A percentile compares a stretch with the other conserved stretches of the same genome.
phyloP scores from a whole-genome alignment of 2,329 filamentous ascomycete species.

The Akanthomyces lecanii region DNA sequence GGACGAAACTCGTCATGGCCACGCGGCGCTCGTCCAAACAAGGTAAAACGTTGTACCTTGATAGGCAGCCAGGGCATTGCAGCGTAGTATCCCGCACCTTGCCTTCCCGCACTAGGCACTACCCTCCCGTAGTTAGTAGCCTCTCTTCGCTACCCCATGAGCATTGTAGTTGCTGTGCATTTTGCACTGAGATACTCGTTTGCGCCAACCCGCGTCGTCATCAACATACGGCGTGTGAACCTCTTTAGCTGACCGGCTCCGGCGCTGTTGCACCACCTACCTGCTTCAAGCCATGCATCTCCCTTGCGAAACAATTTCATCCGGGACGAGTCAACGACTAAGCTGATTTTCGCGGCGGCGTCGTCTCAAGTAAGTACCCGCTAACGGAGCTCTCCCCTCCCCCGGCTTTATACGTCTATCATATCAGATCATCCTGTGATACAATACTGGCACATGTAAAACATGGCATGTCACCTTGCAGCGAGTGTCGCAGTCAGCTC shows the following conservation, averaged over 20 bases:
- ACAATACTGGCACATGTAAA: neutral
- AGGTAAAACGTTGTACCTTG: neutral
- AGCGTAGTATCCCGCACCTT: neutral
- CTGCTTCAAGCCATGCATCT: neutral
- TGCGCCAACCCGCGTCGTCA: neutral
- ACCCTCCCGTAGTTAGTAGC: no score
- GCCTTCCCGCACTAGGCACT: neutral
- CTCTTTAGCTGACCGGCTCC: no score
- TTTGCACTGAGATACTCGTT: no score
- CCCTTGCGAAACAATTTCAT: neutral
- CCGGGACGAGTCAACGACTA: neutral
- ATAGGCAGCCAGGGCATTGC: neutral
- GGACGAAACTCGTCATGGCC: neutral
- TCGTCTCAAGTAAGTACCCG: no score
- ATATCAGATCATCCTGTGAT: neutral
- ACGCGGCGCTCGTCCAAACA: neutral
- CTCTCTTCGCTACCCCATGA: no score
- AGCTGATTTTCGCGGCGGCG: neutral
- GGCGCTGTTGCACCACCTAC: no score
- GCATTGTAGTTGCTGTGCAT: neutral
- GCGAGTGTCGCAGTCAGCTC: neutral
- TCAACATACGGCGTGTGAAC: neutral
- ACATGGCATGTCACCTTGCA: neutral
- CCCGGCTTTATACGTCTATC: neutral
- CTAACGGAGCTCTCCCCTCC: neutral